A percentile compares a stretch with the other conserved stretches of the same genome.
Conservation (phyloP, 352 stramenopile species). For the Stephanocyclus meneghinianus region DNA sequence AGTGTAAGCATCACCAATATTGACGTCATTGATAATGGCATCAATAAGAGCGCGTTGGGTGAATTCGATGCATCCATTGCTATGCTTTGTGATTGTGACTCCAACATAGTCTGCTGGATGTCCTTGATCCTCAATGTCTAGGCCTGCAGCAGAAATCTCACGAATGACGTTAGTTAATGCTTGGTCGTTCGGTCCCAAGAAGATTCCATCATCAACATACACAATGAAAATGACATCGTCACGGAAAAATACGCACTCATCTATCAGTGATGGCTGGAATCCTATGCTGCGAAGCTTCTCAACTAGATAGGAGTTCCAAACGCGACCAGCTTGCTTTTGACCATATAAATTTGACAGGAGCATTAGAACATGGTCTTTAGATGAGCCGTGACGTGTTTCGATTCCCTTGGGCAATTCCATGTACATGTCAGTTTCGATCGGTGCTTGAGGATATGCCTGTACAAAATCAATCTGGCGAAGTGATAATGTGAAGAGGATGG, state of each 20-base stretch:
- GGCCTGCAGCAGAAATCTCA: neutral
- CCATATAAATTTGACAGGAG: conserved; percentile 46
- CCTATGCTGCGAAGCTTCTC: conserved; percentile 5
- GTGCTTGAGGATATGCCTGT: too few species aligned
- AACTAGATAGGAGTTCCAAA: conserved; percentile 37
- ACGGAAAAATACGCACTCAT: neutral
- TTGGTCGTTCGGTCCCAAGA: neutral
- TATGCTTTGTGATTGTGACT: neutral
- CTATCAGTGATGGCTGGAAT: conserved; percentile 28
- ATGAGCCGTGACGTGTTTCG: conserved; percentile 8
- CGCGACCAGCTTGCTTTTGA: conserved; percentile 44
- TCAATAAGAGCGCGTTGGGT: neutral
- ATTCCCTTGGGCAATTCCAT: too few species aligned
- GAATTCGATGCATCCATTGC: neutral
- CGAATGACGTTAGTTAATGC: neutral
- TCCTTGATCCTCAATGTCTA: neutral
- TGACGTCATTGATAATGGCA: too few species aligned
- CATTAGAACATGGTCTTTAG: conserved; percentile 29
- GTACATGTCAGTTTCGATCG: too few species aligned
- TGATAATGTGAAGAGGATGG: conserved; percentile 5
- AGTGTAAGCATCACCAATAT: too few species aligned
- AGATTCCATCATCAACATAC: too few species aligned
- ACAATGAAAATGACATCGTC: neutral
- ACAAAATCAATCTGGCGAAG: conserved; percentile 31
- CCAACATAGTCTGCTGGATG: neutral